Conservation (phyloP, 2,329 filamentous ascomycete species). For the Cladosporium sp. region DNA sequence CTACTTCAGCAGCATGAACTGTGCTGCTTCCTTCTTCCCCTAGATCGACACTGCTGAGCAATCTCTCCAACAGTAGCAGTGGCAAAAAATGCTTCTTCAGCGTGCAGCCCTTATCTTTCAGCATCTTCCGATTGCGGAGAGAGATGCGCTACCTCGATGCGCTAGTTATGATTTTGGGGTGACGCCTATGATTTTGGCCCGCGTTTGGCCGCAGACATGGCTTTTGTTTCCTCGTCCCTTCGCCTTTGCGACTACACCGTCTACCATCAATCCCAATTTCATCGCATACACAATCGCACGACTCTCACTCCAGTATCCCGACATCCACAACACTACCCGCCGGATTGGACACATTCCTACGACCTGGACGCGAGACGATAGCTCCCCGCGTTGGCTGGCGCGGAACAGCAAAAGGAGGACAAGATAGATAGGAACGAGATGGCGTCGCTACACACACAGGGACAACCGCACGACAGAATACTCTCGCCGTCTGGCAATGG, state of each 20-base stretch:
- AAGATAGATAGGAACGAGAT: slow-evolving; percentile 21
- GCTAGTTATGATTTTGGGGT: slow-evolving; percentile 3
- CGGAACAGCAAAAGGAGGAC: slow-evolving; percentile 19
- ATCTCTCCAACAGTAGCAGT: not conserved
- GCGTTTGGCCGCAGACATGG: not conserved
- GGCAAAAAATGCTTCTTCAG: not conserved
- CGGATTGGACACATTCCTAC: not conserved
- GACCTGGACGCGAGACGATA: slow-evolving; percentile 3
- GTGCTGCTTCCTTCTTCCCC: not conserved
- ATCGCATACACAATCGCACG: not conserved
- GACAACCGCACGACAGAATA: slow-evolving; percentile 44
- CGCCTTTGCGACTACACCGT: not conserved
- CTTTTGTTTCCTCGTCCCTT: not conserved
- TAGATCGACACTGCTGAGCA: not conserved
- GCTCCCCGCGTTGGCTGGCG: slow-evolving; percentile 23
- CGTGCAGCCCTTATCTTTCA: slow-evolving; percentile 2
- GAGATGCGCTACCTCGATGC: slow-evolving; percentile 4
- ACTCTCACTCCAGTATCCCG: not conserved
- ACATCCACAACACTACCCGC: not conserved
- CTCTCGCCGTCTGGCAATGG: slow-evolving; percentile 19
- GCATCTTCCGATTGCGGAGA: slow-evolving; percentile 15
- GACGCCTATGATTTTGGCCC: not conserved
- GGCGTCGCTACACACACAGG: slow-evolving; percentile 32
- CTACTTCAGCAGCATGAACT: not conserved
- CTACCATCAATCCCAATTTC: not conserved